Conservation (phyloP, 345 rosid species). For the Citrus maxima region DNA sequence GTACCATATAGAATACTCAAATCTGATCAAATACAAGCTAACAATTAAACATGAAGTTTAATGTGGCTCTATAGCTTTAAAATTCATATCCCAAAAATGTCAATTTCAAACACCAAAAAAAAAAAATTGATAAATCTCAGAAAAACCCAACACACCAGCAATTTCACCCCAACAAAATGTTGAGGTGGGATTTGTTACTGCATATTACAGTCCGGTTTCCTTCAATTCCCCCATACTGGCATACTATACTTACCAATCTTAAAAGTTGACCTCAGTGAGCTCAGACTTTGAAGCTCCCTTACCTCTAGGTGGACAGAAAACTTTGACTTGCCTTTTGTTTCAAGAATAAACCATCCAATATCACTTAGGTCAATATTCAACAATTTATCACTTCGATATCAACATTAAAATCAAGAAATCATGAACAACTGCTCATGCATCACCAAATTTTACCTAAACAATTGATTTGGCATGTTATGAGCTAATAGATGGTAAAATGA, state of each 20-base stretch:
- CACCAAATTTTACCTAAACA: background rate
- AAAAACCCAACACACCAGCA: background rate
- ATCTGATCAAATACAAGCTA: background rate
- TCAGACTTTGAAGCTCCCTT: background rate
- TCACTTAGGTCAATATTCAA: background rate
- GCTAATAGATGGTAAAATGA: background rate
- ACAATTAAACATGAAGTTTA: background rate
- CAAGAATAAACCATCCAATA: background rate
- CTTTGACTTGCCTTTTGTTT: background rate
- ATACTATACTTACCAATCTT: background rate
- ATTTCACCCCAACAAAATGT: background rate
- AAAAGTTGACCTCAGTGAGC: background rate
- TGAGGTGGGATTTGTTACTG: too few relatives aligned
- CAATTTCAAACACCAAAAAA: background rate
- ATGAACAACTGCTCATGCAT: background rate
- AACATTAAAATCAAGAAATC: background rate
- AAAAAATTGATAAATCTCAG: background rate
- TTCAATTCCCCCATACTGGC: background rate
- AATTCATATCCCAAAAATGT: background rate
- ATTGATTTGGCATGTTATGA: background rate
- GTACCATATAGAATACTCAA: background rate
- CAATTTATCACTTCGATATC: background rate
- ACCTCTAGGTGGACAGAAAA: background rate
- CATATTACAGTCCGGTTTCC: background rate
- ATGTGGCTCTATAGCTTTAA: background rate